Evolutionary conservation across 179 eudicot species (phyloP), one percentile per base, ranked within the genome.

Genomic region (Beta corolliflora): DNA sequence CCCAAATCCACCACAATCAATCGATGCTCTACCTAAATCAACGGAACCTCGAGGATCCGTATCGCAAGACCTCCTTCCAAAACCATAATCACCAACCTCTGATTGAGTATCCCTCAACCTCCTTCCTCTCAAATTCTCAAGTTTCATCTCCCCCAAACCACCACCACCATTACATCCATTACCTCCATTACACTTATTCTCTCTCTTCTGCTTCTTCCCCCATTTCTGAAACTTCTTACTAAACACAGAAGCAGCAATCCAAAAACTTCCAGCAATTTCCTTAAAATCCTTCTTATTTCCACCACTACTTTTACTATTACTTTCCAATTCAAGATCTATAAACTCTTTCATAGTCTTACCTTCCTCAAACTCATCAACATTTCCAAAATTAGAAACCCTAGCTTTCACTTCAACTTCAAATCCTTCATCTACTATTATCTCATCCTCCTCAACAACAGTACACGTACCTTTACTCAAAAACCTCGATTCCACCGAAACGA

Each of bases 281-380:
- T 81, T 89, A 7, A 88, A 82, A 82, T 90, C 93, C 84, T 73
- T 82, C 79, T 82, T 78, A 78, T 70, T 81, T 61, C 64, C 76
- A 25, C 21, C 61, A 71, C 29, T 84, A 71, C 50, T 50, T 71
- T 79, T 86, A 71, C 60, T 71, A 55, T 68, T 84, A 14, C 65
- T 81, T 77, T 81, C 73, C 6, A 88, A 76, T 84, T 95, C 98
- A 64, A 94, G 90, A 81, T 95, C 96, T 77, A 95, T 94, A 56
- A 87, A 88, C 86, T 95, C 99, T 69, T 95, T 92, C 91, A 95
- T 92, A 16, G 95, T 88, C 84, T 85, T 95, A 59, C 74, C 61
- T 9, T 89, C 92, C 21, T 84, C 94, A 74, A 79, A 86, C 21
- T 82, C 88, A 60, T 89, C 92, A 23, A 59, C 80, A 75, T 46